A percentile compares a stretch with the other conserved stretches of the same genome.
Conservation (phyloP, 441 rosid species). For the Hura crepitans region DNA sequence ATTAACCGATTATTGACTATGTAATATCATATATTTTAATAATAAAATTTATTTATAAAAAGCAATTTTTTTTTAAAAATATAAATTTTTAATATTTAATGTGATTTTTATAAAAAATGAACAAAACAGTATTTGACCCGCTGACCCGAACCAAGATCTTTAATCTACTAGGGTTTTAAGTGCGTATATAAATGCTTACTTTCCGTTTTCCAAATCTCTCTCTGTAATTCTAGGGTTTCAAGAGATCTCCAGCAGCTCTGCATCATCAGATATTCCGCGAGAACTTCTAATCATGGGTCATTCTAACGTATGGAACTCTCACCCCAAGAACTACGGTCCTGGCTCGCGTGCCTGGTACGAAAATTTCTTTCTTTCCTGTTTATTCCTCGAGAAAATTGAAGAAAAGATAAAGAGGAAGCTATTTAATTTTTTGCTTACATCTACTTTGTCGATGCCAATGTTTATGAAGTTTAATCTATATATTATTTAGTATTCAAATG, state of each 20-base stretch:
- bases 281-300: slow-evolving; percentile 49
- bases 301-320: slow-evolving; percentile 70
- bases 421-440: neutral
- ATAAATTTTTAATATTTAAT: no score
- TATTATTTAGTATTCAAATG: no score
- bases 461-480: neutral
- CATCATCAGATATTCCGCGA: neutral
- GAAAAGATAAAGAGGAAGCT: neutral
- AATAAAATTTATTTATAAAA: no score
- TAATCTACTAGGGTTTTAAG: slow-evolving; percentile 22
- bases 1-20: no score
- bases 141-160: slow-evolving; percentile 2
- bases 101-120: no score
- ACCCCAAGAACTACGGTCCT: slow-evolving; percentile 74
- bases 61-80: no score
- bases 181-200: neutral
- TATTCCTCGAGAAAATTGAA: neutral
- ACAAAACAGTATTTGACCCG: neutral
- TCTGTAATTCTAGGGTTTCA: slow-evolving; percentile 15
- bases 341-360: slow-evolving; percentile 61
- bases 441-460: neutral
- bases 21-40: no score
- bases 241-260: neutral
- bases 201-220: rapidly evolving
- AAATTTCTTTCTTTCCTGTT: neutral